phyloP scores from a whole-genome alignment of 805 yeast genomes.

The Yamadazyma endophytica region DNA sequence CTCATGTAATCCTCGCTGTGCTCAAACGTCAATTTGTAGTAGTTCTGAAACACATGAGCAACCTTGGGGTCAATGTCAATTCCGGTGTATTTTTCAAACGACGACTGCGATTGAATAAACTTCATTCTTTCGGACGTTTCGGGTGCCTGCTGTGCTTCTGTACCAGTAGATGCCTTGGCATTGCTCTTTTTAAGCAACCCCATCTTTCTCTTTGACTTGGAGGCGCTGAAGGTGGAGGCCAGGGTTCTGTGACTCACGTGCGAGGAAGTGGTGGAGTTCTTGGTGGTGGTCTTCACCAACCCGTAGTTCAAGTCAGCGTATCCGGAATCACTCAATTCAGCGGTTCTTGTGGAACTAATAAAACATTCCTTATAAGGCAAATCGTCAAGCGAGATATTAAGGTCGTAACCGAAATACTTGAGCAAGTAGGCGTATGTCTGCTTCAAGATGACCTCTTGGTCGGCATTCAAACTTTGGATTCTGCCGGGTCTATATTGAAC shows the following conservation, averaged over 20 bases:
- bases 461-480: conserved; percentile 36
- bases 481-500: conserved; percentile 32
- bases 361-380: conserved; percentile 25
- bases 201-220: conserved; percentile 26
- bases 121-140: conserved; percentile 23
- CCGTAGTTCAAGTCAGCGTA: conserved; percentile 12
- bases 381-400: conserved; percentile 27
- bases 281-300: conserved; percentile 19
- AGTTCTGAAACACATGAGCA: conserved; percentile 16
- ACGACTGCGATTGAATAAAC: conserved; percentile 23
- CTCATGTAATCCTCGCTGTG: conserved; percentile 18
- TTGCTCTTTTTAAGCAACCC: conserved; percentile 9
- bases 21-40: conserved; percentile 17
- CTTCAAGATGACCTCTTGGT: conserved; percentile 62
- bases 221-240: conserved; percentile 14
- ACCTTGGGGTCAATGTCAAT: conserved; percentile 18
- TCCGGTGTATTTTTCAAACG: conserved; percentile 20
- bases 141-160: conserved; percentile 11
- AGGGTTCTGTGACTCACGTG: conserved; percentile 22
- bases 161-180: conserved; percentile 3
- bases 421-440: conserved; percentile 68
- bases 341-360: conserved; percentile 22
- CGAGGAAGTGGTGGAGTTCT: conserved; percentile 21
- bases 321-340: conserved; percentile 12
- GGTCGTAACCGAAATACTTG: conserved; percentile 51